Evolutionary conservation across 1,284 basidiomycete species (phyloP).

Genomic region (Pseudozyma sp.): DNA sequence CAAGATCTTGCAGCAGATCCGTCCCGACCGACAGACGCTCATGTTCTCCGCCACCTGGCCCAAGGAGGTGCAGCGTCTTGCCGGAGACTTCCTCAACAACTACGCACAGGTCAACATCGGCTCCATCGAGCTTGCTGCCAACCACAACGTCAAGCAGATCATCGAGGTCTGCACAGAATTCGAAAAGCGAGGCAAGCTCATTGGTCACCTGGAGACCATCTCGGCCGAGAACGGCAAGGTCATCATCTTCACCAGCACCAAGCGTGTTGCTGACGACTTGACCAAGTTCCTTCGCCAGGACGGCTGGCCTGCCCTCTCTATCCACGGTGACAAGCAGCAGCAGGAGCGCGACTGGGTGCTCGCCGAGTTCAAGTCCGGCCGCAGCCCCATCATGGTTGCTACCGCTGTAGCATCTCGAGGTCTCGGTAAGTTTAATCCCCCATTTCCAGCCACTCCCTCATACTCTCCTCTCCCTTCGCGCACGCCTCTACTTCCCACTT

Average conservation of each 20-base stretch:
- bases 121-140: slow-evolving; percentile 96
- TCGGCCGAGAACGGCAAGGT: slow-evolving; percentile 97
- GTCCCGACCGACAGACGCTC: slow-evolving; percentile 86
- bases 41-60: slow-evolving; percentile 99
- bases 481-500: slow-evolving; percentile 1
- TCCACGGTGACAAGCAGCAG: slow-evolving; percentile 94
- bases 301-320: slow-evolving; percentile 96
- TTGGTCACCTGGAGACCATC: slow-evolving; percentile 97
- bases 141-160: slow-evolving; percentile 95
- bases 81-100: slow-evolving; percentile 93
- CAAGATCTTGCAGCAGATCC: slow-evolving; percentile 96
- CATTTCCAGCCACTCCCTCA: neutral
- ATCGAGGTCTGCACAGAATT: slow-evolving; percentile 97
- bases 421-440: slow-evolving; percentile 84
- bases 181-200: slow-evolving; percentile 94
- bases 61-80: slow-evolving; percentile 97
- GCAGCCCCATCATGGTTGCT: slow-evolving; percentile 96
- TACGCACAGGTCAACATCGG: slow-evolving; percentile 99
- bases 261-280: slow-evolving; percentile 96
- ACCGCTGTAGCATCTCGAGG: slow-evolving; percentile 89
- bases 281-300: slow-evolving; percentile 78
- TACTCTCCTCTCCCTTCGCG: slow-evolving; percentile 1
- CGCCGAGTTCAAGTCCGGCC: slow-evolving; percentile 96
- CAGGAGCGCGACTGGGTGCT: slow-evolving; percentile 97
- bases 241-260: slow-evolving; percentile 97